Conservation (phyloP, 148 eudicot species). For the Diospyros lotus region DNA sequence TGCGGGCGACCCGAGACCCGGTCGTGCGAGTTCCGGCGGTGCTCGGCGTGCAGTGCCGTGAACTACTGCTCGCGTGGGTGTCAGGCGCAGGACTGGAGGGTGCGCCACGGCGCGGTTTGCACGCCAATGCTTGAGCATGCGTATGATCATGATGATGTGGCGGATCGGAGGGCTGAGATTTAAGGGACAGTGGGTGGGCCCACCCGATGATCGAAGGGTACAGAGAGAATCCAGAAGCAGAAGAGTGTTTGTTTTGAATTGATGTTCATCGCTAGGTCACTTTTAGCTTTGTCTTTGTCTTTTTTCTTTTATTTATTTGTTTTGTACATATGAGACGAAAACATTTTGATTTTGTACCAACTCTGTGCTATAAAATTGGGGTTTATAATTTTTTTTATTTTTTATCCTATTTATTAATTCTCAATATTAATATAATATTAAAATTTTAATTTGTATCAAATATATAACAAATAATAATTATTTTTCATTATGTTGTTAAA, state of each 20-base stretch:
- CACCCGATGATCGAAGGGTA: background rate
- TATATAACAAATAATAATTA: too few species aligned
- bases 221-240: too few species aligned
- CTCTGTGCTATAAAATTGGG: too few species aligned
- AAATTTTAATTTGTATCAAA: too few species aligned
- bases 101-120: constrained; percentile 58
- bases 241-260: too few species aligned
- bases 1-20: constrained; percentile 75
- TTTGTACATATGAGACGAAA: background rate
- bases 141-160: background rate
- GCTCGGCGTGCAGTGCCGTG: constrained; percentile 60
- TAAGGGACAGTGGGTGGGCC: constrained; percentile 11
- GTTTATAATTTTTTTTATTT: too few species aligned
- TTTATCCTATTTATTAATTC: too few species aligned
- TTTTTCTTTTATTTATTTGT: background rate
- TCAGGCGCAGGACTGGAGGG: constrained; percentile 73
- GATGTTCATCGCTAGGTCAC: too few species aligned
- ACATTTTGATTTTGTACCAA: too few species aligned
- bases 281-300: too few species aligned
- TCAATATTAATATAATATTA: too few species aligned
- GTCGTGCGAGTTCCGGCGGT: constrained; percentile 53
- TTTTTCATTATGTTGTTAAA: too few species aligned
- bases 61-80: constrained; percentile 76
- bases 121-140: constrained; percentile 28
- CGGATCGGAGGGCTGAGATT: constrained; percentile 16